phyloP scores from a whole-genome alignment of 2,329 filamentous ascomycete genomes.

The Fusarium aywerte region DNA sequence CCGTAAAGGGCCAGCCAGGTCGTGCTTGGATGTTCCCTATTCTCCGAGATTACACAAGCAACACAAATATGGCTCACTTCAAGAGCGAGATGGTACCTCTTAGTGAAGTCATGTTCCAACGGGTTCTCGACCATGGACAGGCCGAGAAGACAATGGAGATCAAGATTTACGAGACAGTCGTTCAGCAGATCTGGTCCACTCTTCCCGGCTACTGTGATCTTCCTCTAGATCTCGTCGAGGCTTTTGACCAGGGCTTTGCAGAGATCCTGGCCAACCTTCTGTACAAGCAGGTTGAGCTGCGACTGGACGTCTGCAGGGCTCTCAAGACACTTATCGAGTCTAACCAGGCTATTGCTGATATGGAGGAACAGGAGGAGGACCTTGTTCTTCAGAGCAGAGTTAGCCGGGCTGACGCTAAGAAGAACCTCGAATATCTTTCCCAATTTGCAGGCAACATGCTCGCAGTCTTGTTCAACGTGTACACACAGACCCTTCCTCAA shows the following conservation, averaged over 20 bases:
- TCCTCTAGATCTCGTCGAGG: slow-evolving; percentile 78
- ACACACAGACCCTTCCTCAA: slow-evolving; percentile 94
- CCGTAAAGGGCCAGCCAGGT: slow-evolving; percentile 80
- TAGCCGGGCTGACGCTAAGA: slow-evolving; percentile 76
- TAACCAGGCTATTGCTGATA: slow-evolving; percentile 80
- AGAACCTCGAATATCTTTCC: slow-evolving; percentile 85
- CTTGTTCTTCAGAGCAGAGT: slow-evolving; percentile 82
- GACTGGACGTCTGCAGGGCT: slow-evolving; percentile 86
- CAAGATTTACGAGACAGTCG: slow-evolving; percentile 97
- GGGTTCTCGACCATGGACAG: slow-evolving; percentile 82
- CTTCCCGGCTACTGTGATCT: slow-evolving; percentile 95
- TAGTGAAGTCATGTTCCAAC: slow-evolving; percentile 90
- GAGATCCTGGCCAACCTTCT: slow-evolving; percentile 91
- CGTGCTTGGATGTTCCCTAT: slow-evolving; percentile 95
- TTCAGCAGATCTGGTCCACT: slow-evolving; percentile 94
- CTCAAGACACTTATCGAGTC: slow-evolving; percentile 91
- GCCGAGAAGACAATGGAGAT: slow-evolving; percentile 93
- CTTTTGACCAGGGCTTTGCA: slow-evolving; percentile 89
- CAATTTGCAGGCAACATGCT: slow-evolving; percentile 87
- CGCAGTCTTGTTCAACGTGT: slow-evolving; percentile 98
- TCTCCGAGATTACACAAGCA: slow-evolving; percentile 87
- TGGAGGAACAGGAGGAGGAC: slow-evolving; percentile 75
- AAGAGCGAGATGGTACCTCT: slow-evolving; percentile 85
- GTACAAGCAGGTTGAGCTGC: slow-evolving; percentile 89
- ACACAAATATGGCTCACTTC: slow-evolving; percentile 89